Evolutionary conservation across 352 stramenopile species (phyloP).

Genomic region (Phytophthora citrophthora): DNA sequence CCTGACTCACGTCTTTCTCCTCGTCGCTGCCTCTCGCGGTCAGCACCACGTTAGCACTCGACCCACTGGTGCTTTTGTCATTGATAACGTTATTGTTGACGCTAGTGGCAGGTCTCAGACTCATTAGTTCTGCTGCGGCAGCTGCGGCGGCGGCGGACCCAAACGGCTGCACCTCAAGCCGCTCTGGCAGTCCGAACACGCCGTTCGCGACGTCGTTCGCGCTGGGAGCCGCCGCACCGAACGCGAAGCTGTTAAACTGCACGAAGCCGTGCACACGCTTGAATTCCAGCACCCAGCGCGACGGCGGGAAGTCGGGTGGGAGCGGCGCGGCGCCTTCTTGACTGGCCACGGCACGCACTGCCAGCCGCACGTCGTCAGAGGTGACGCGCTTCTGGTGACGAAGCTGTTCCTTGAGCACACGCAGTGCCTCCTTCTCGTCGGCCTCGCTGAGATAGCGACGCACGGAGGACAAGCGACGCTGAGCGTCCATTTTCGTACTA

Average conservation of each 20-base stretch:
- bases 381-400: constrained; percentile 48
- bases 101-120: neutral
- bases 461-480: neutral
- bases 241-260: constrained; percentile 36
- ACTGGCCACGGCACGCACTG: constrained; percentile 53
- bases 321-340: constrained; percentile 36
- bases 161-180: constrained; percentile 16
- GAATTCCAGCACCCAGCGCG: constrained; percentile 55
- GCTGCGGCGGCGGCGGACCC: neutral
- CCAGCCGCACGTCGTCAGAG: constrained; percentile 56
- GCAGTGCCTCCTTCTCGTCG: constrained; percentile 47
- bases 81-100: constrained; percentile 1
- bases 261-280: constrained; percentile 56
- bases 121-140: neutral
- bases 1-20: constrained; percentile 8
- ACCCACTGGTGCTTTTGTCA: neutral
- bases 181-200: constrained; percentile 6
- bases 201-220: neutral
- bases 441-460: constrained; percentile 36
- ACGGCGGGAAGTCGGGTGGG: constrained; percentile 54
- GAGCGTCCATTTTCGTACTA: neutral
- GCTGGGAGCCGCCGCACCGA: neutral
- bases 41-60: neutral
- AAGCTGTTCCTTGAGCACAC: constrained; percentile 48
- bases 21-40: constrained; percentile 17